Percentiles rank a stretch among this genome's conserved stretches.
These are phyloP conservation scores for Solanum pennellii DNA, from an alignment of 257 asterid species.

Conservation along the genomic window DNA sequence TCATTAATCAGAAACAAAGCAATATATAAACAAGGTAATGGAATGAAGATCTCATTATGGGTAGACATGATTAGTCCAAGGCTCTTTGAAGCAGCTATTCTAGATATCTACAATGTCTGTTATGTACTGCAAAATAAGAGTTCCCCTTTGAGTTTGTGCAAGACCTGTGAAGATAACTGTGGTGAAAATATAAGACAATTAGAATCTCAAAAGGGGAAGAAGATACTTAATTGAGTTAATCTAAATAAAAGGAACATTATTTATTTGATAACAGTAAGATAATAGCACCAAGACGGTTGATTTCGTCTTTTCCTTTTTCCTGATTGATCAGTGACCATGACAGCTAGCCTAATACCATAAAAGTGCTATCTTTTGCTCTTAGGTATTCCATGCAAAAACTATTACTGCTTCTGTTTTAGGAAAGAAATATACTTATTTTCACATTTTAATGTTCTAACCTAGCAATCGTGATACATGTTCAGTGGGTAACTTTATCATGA, in stretches of 20 bases:
- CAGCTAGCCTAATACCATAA: not conserved
- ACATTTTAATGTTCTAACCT: not conserved
- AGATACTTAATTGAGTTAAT: not conserved
- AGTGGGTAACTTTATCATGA: not conserved
- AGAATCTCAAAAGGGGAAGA: not conserved
- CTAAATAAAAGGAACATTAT: not conserved
- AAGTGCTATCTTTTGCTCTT: not conserved
- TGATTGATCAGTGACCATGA: not conserved
- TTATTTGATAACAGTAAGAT: not conserved
- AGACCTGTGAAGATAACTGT: not conserved
- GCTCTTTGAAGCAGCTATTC: not conserved
- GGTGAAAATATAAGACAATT: not conserved
- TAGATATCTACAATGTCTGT: not conserved
- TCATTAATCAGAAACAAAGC: not conserved
- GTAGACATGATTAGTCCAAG: not conserved
- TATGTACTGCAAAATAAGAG: not conserved
- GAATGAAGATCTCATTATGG: not conserved
- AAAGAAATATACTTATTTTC: not conserved
- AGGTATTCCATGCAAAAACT: not conserved
- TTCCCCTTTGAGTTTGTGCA: not conserved
- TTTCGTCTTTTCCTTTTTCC: not conserved
- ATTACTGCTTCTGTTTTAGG: not conserved
- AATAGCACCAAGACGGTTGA: not conserved
- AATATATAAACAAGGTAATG: not conserved
- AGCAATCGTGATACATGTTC: not conserved